These are phyloP conservation scores for Mycena sp. DNA, from an alignment of 1,284 basidiomycete species.

Conservation along the genomic window DNA sequence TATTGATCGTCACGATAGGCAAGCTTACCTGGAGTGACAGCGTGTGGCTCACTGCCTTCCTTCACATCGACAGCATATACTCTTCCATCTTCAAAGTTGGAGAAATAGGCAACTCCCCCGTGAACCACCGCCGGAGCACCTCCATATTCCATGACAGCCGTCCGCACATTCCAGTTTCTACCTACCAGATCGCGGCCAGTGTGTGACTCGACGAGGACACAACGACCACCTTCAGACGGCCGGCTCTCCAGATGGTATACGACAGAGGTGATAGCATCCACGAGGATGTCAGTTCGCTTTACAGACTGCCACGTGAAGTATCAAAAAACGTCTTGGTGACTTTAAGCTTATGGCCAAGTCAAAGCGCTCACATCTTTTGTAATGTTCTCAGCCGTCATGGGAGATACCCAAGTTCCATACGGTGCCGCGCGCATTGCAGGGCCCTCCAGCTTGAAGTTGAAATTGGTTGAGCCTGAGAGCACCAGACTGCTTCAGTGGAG, in stretches of 20 bases:
- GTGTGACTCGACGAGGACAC: conserved; percentile 61
- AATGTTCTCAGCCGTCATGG: conserved; percentile 63
- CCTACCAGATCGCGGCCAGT: conserved; percentile 60
- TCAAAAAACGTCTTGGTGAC: neutral
- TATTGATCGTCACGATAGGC: neutral
- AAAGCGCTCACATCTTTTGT: conserved; percentile 55
- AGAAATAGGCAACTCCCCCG: conserved; percentile 63
- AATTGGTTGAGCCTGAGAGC: too few species aligned
- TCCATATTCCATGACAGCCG: conserved; percentile 70
- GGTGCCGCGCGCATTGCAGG: conserved; percentile 47
- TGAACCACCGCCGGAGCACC: conserved; percentile 62
- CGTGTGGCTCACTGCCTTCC: conserved; percentile 50
- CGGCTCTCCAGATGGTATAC: conserved; percentile 72
- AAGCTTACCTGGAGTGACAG: conserved; percentile 68
- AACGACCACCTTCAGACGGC: conserved; percentile 68
- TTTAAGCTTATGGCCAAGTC: neutral
- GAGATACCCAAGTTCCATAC: conserved; percentile 70
- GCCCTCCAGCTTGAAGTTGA: too few species aligned
- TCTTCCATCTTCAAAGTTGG: conserved; percentile 58
- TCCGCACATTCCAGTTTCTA: conserved; percentile 62
- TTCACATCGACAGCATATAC: conserved; percentile 52
- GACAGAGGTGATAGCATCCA: conserved; percentile 59
- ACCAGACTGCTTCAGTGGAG: too few species aligned
- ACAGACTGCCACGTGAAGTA: conserved; percentile 46
- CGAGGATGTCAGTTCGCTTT: conserved; percentile 57